Evolutionary conservation across 1,284 basidiomycete genomes (phyloP).

Genomic region (Phenoliferia sp.): DNA sequence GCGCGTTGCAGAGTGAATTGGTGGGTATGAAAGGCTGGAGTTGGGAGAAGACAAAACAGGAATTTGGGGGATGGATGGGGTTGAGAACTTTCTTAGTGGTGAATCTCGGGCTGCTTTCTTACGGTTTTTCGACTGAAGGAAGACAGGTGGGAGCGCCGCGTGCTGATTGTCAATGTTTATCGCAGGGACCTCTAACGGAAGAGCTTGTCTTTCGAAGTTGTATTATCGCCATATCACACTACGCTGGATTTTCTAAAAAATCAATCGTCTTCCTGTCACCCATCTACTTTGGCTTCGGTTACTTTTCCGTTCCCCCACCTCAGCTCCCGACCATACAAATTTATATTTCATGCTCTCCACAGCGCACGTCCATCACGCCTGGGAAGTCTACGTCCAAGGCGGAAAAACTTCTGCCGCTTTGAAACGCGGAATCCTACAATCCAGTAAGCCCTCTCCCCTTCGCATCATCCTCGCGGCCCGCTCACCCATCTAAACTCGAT

Average conservation of each 20-base stretch:
- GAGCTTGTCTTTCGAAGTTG: conserved; percentile 88
- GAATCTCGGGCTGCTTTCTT: conserved; percentile 39
- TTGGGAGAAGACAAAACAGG: conserved; percentile 46
- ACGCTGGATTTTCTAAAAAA: conserved; percentile 55
- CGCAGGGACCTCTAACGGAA: conserved; percentile 81
- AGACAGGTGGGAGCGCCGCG: neutral
- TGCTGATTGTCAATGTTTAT: neutral
- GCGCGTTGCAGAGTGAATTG: conserved; percentile 54
- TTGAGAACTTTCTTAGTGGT: conserved; percentile 75
- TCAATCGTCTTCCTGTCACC: conserved; percentile 75
- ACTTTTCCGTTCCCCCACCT: conserved; percentile 35
- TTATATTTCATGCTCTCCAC: neutral
- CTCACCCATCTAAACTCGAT: neutral
- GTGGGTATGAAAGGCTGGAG: conserved; percentile 61
- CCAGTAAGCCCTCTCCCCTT: conserved; percentile 51
- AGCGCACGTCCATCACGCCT: conserved; percentile 91
- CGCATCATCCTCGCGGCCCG: neutral
- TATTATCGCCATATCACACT: conserved; percentile 65
- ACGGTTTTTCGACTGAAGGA: neutral
- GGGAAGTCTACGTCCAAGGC: conserved; percentile 68
- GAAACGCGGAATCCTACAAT: conserved; percentile 55
- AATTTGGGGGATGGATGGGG: conserved; percentile 54
- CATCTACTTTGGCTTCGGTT: conserved; percentile 81
- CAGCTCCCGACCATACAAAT: neutral
- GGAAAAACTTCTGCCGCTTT: conserved; percentile 62